A percentile compares a stretch with the other conserved stretches of the same genome.
These are phyloP conservation scores for Neurospora sp. DNA, from an alignment of 495 filamentous ascomycete species.

Conservation along the genomic window DNA sequence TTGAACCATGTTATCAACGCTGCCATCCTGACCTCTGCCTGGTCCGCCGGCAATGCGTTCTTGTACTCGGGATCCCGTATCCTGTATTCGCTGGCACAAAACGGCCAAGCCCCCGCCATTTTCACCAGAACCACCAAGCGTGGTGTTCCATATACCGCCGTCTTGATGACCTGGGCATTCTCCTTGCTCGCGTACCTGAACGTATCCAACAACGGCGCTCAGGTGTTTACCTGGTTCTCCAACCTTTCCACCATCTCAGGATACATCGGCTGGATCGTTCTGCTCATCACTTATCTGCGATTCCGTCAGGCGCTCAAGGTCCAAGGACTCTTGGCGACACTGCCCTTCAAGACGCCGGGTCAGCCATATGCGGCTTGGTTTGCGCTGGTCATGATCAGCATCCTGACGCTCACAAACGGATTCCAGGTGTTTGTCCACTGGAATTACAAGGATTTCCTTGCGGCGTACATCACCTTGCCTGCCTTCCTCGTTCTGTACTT, in stretches of 20 bases:
- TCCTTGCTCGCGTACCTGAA: constrained; percentile 56
- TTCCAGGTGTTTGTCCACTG: constrained; percentile 36
- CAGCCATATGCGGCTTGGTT: constrained; percentile 35
- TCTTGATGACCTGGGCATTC: constrained; percentile 43
- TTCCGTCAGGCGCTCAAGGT: constrained; percentile 34
- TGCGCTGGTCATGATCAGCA: constrained; percentile 23
- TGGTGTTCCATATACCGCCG: constrained; percentile 54
- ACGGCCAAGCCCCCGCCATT: constrained; percentile 53
- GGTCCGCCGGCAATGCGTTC: constrained; percentile 61
- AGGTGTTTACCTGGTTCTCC: constrained; percentile 52
- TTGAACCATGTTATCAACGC: constrained; percentile 40
- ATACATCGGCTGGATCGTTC: constrained; percentile 40
- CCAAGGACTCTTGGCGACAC: constrained; percentile 25
- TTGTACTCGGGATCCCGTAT: constrained; percentile 75
- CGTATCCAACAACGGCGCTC: constrained; percentile 40
- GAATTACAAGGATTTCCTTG: constrained; percentile 30
- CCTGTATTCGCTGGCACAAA: constrained; percentile 55
- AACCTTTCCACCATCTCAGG: constrained; percentile 41
- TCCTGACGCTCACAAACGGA: constrained; percentile 39
- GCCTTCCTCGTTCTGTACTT: constrained; percentile 32
- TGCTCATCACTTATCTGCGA: constrained; percentile 37
- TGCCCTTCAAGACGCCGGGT: constrained; percentile 29
- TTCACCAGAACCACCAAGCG: constrained; percentile 42
- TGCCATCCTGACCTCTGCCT: constrained; percentile 39
- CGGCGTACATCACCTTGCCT: constrained; percentile 40